Evolutionary conservation across 1,139 yeast genomes (phyloP).

Genomic region (Scheffersomyces quercinus): DNA sequence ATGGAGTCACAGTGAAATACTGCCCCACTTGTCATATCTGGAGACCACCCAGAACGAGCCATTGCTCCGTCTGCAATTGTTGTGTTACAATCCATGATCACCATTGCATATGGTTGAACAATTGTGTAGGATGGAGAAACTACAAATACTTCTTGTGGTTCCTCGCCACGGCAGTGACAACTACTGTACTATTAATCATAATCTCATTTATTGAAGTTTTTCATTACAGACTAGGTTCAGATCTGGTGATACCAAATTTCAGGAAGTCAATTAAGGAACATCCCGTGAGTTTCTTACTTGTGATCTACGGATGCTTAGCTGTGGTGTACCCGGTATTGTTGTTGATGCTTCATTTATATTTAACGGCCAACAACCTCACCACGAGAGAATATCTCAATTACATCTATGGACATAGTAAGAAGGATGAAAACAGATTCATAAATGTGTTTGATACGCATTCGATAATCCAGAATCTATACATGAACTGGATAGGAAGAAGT

Average conservation of each 20-base stretch:
- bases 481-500: slow-evolving; percentile 52
- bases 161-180: slow-evolving; percentile 23
- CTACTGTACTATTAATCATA: slow-evolving; percentile 23
- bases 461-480: slow-evolving; percentile 39
- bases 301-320: slow-evolving; percentile 45
- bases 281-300: slow-evolving; percentile 51
- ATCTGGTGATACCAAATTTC: slow-evolving; percentile 12
- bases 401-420: slow-evolving; percentile 21
- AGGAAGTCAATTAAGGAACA: slow-evolving; percentile 21
- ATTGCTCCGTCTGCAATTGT: slow-evolving; percentile 44
- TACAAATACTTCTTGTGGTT: slow-evolving; percentile 45
- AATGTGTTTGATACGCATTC: slow-evolving; percentile 47
- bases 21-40: slow-evolving; percentile 50
- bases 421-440: slow-evolving; percentile 18
- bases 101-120: slow-evolving; percentile 40
- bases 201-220: slow-evolving; percentile 31
- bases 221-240: slow-evolving; percentile 13
- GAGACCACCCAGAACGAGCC: slow-evolving; percentile 48
- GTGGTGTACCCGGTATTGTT: slow-evolving; percentile 57
- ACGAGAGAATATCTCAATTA: slow-evolving; percentile 65
- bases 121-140: slow-evolving; percentile 41
- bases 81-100: slow-evolving; percentile 49
- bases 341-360: slow-evolving; percentile 51
- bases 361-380: slow-evolving; percentile 62
- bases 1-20: slow-evolving; percentile 45